Evolutionary conservation across 2,329 filamentous ascomycete species (phyloP).

Genomic region (Xylaria sp.): DNA sequence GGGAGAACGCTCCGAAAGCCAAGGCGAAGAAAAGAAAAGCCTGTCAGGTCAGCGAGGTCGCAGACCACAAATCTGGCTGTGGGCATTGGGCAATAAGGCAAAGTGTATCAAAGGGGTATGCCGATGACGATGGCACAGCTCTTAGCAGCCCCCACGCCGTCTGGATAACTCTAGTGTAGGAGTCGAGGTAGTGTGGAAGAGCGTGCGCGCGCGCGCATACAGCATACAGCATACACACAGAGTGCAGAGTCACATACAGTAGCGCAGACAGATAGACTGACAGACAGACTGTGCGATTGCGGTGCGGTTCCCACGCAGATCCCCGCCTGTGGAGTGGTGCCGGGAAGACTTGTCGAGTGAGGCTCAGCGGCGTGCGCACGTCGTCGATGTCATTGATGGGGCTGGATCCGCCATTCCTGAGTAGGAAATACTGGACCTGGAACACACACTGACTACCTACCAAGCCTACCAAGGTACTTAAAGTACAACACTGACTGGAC

Average conservation of each 20-base stretch:
- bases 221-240: background rate
- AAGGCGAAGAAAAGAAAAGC: background rate
- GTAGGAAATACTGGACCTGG: background rate
- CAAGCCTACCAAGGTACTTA: too few relatives aligned
- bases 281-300: background rate
- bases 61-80: background rate
- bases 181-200: background rate
- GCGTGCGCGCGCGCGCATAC: too few relatives aligned
- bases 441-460: too few relatives aligned
- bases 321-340: slow-evolving; percentile 27
- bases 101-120: slow-evolving; percentile 1
- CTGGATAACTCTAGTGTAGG: background rate
- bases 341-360: slow-evolving; percentile 22
- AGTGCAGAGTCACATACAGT: background rate
- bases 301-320: slow-evolving; percentile 6
- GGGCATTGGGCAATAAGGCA: background rate
- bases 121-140: slow-evolving; percentile 29
- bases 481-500: too few relatives aligned
- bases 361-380: slow-evolving; percentile 21
- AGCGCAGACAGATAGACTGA: background rate
- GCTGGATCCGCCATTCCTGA: slow-evolving; percentile 17
- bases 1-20: background rate
- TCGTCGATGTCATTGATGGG: slow-evolving; percentile 34
- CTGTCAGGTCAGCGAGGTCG: background rate
- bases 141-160: slow-evolving; percentile 22